These are phyloP conservation scores for Asclepias syriaca DNA, from an alignment of 257 asterid genomes.

Conservation along the genomic window DNA sequence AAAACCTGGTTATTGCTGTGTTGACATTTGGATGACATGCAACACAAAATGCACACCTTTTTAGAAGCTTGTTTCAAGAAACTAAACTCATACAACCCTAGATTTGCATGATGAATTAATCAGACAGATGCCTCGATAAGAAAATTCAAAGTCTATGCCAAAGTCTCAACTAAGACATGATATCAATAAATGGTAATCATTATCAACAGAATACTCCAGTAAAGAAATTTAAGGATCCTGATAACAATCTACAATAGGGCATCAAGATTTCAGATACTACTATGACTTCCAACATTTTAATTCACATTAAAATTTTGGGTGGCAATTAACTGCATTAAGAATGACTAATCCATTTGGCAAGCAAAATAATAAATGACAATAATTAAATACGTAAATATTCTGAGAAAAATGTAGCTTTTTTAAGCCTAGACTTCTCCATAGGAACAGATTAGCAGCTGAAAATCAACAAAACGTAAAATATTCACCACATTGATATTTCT, in stretches of 20 bases:
- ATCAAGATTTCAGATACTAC: not conserved
- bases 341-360: not conserved
- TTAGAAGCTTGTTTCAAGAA: not conserved
- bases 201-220: not conserved
- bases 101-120: not conserved
- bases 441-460: not conserved
- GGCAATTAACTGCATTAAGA: not conserved
- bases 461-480: not conserved
- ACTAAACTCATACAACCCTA: not conserved
- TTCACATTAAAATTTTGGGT: not conserved
- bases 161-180: not conserved
- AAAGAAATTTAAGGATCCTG: not conserved
- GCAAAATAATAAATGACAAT: not conserved
- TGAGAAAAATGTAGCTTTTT: not conserved
- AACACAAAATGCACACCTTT: not conserved
- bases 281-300: not conserved
- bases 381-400: not conserved
- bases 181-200: not conserved
- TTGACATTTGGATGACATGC: not conserved
- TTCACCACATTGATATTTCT: not conserved
- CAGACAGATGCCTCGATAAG: not conserved
- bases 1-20: not conserved
- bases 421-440: not conserved
- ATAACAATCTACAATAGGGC: not conserved
- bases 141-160: not conserved